A percentile compares a stretch with the other conserved stretches of the same genome.
Evolutionary conservation across 345 rosid species (phyloP).

Genomic region (Populus davidiana): DNA sequence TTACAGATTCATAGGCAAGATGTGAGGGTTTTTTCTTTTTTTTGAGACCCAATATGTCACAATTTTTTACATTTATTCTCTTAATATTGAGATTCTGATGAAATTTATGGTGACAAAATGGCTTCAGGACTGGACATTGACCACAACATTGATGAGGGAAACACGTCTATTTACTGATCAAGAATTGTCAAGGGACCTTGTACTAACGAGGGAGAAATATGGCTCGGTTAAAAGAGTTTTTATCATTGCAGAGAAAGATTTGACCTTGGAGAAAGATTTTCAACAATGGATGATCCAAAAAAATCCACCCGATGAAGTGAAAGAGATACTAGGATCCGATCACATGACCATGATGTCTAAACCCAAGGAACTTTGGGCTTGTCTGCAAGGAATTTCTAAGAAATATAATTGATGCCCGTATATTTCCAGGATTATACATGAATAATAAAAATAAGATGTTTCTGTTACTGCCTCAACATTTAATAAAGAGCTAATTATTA

Average conservation of each 20-base stretch:
- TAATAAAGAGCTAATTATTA: no score
- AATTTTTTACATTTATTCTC: no score
- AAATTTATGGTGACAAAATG: neutral
- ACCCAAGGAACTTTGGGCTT: conserved; percentile 28
- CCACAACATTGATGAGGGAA: conserved; percentile 43
- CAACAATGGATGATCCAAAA: conserved; percentile 41
- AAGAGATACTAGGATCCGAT: conserved; percentile 42
- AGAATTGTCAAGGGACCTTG: conserved; percentile 36
- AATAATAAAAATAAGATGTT: no score
- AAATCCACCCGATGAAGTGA: conserved; percentile 48
- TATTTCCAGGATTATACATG: no score
- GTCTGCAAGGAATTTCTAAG: conserved; percentile 26
- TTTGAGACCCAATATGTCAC: no score
- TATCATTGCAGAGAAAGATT: conserved; percentile 39
- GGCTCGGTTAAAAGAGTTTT: conserved; percentile 48
- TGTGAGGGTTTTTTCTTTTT: no score
- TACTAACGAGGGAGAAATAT: conserved; percentile 34
- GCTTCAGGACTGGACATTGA: conserved; percentile 47
- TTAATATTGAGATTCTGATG: no score
- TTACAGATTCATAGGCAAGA: no score
- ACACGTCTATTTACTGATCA: conserved; percentile 31
- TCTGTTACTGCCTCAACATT: no score
- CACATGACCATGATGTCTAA: conserved; percentile 58
- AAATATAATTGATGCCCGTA: neutral
- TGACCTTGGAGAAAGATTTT: conserved; percentile 18